These are phyloP conservation scores for Pseudogymnoascus sp. DNA, from an alignment of 2,329 filamentous ascomycete genomes.

Conservation along the genomic window DNA sequence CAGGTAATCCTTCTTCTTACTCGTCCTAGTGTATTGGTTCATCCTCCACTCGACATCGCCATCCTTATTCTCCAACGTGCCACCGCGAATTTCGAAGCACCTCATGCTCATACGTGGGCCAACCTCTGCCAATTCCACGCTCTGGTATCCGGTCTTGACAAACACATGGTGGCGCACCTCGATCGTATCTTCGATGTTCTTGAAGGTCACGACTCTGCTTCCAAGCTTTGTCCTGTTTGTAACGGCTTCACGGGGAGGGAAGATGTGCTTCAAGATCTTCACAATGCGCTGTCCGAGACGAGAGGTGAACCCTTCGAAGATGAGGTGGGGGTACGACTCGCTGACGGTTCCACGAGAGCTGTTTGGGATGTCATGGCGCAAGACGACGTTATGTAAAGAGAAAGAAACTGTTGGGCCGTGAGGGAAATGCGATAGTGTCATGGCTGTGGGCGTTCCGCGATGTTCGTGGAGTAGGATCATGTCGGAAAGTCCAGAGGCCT, in stretches of 20 bases:
- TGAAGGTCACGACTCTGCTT: slow-evolving; percentile 84
- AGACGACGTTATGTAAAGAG: slow-evolving; percentile 83
- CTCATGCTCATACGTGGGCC: slow-evolving; percentile 97
- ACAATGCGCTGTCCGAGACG: slow-evolving; percentile 73
- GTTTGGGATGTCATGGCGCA: slow-evolving; percentile 89
- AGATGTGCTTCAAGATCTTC: slow-evolving; percentile 88
- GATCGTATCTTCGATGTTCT: slow-evolving; percentile 88
- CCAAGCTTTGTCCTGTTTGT: slow-evolving; percentile 69
- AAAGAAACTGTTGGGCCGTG: slow-evolving; percentile 85
- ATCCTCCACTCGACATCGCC: slow-evolving; percentile 96
- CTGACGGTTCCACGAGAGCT: slow-evolving; percentile 78
- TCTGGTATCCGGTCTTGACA: slow-evolving; percentile 83
- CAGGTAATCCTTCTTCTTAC: slow-evolving; percentile 91
- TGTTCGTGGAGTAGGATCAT: slow-evolving; percentile 87
- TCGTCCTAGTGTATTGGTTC: slow-evolving; percentile 89
- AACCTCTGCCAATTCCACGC: slow-evolving; percentile 81
- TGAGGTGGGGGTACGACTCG: slow-evolving; percentile 87
- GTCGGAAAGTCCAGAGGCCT: slow-evolving; percentile 73
- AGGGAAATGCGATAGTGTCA: slow-evolving; percentile 80
- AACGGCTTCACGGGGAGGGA: slow-evolving; percentile 75
- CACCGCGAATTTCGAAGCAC: slow-evolving; percentile 83
- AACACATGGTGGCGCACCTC: slow-evolving; percentile 93
- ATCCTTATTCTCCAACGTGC: slow-evolving; percentile 88
- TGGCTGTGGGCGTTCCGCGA: slow-evolving; percentile 80
- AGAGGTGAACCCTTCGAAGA: slow-evolving; percentile 89